Evolutionary conservation across 257 asterid genomes (phyloP).

Genomic region (Nicotiana obtusifolia): DNA sequence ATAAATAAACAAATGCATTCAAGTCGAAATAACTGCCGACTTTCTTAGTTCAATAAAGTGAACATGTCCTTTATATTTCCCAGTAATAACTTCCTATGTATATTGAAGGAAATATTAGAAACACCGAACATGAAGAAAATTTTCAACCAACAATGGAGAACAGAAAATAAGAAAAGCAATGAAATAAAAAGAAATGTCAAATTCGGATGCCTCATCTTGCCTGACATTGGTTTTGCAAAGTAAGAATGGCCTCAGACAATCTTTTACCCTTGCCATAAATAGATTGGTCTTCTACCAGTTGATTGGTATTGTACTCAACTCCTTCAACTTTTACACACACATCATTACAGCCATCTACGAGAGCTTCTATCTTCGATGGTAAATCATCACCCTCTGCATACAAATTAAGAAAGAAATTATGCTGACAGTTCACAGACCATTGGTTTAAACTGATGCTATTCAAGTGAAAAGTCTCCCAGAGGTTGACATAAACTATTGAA

Average conservation of each 20-base stretch:
- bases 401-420: not conserved
- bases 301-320: not conserved
- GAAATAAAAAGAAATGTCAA: not conserved
- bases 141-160: not conserved
- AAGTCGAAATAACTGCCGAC: not conserved
- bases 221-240: slow-evolving; percentile 16
- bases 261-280: not conserved
- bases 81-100: not conserved
- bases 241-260: slow-evolving; percentile 9
- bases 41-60: not conserved
- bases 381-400: slow-evolving; percentile 13
- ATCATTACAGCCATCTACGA: not conserved
- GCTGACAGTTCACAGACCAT: not conserved
- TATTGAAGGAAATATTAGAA: not conserved
- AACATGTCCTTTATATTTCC: not conserved
- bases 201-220: slow-evolving; percentile 4
- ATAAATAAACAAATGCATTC: not conserved
- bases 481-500: not conserved
- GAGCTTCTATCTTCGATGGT: not conserved
- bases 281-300: slow-evolving; percentile 6
- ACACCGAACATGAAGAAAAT: not conserved
- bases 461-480: not conserved
- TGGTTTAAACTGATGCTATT: not conserved
- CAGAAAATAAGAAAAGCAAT: not conserved
- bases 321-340: not conserved